Evolutionary conservation across 1,284 basidiomycete species (phyloP), one percentile per base, ranked within the genome.

Genomic region (Trichosporon coremiiforme): DNA sequence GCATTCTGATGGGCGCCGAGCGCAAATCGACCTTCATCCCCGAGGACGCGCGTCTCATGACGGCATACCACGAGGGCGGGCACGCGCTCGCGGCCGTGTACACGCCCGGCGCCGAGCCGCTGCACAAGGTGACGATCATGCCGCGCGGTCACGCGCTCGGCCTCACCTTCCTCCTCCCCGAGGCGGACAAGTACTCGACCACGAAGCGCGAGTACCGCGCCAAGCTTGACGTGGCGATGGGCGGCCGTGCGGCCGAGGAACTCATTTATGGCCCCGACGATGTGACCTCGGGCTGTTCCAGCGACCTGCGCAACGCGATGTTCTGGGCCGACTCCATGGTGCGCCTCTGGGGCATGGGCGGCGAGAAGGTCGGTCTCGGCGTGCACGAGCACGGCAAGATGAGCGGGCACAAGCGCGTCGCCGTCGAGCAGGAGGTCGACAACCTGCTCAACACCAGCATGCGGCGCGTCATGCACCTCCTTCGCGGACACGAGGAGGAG

Each of bases 51-150:
- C 96, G 94, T 82, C 85, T 89, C 72, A 89, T 92, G 69, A 97
- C 95, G 0, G 95, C 95, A 5, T 97, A 96, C 84, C 95, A 98
- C 82, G 95, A 98, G 87, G 95, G 93, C 73, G 95, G 95, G 9
- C 95, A 97, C 82, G 94, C 95, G 17, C 87, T 98, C 25, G 89
- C 94, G 22, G 93, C 94, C 6, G 84, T 97, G 45, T 94, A 94
- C 80, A 97, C 95, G 0, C 88, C 92, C 71, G 95, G 94, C 68
- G 93, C 94, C 33, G 93, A 94, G 88, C 95, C 95, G 35, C 84
- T 98, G 74, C 95, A 98, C 83, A 97, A 95, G 85, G 95, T 96
- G 29, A 98, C 95, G 20, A 95, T 95, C 82, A 89, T 98, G 72
- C 95, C 94, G 64, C 90, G 95, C 76, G 95, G 95, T 35, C 93